A percentile compares a stretch with the other conserved stretches of the same genome.
Conservation (phyloP, 345 rosid genomes). For the Aurinia saxatilis region DNA sequence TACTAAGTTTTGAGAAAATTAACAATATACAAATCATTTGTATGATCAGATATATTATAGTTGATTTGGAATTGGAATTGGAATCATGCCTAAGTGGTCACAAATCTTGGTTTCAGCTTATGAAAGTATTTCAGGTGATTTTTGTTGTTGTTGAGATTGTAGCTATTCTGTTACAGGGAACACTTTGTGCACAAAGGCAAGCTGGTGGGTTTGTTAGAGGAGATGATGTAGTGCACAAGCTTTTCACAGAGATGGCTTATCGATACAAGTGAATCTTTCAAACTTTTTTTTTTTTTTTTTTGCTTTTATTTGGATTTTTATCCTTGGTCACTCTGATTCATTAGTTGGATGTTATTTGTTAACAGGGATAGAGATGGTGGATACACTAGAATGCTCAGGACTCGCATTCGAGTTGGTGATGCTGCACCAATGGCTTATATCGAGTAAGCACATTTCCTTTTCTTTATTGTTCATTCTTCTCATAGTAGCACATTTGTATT, state of each 20-base stretch:
- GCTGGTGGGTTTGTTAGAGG: conserved; percentile 93
- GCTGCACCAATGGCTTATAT: conserved; percentile 96
- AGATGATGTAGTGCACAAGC: conserved; percentile 88
- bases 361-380: conserved; percentile 91
- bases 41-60: background rate
- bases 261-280: conserved; percentile 59
- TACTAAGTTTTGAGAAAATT: too few relatives aligned
- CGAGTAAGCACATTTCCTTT: conserved; percentile 43
- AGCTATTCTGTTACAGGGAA: conserved; percentile 49
- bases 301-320: background rate
- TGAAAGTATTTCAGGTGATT: background rate
- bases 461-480: background rate
- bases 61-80: too few relatives aligned
- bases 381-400: conserved; percentile 79
- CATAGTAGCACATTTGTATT: background rate
- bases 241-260: conserved; percentile 78
- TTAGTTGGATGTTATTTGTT: conserved; percentile 5
- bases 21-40: too few relatives aligned
- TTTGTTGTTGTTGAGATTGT: background rate
- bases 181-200: conserved; percentile 72
- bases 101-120: background rate
- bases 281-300: background rate
- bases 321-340: background rate
- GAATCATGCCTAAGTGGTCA: too few relatives aligned
- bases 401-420: conserved; percentile 91